Evolutionary conservation across 495 filamentous ascomycete genomes (phyloP).

Genomic region (Penicillium silybi): DNA sequence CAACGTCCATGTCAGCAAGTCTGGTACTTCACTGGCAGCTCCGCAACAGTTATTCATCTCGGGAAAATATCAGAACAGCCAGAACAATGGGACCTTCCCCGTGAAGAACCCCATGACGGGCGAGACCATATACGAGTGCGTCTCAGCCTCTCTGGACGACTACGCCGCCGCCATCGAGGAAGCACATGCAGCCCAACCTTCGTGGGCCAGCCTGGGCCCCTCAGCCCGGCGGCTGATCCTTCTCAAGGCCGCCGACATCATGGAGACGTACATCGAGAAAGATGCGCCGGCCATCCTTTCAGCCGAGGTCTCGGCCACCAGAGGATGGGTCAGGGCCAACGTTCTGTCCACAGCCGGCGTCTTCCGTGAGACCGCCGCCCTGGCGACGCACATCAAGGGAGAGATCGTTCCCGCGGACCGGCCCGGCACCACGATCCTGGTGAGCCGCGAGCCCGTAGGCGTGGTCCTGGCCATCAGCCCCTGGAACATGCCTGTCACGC

Average conservation of each 20-base stretch:
- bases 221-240: not conserved
- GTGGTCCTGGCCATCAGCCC: conserved; percentile 35
- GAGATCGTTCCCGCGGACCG: conserved; percentile 29
- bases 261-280: conserved; percentile 3
- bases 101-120: conserved; percentile 2
- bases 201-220: not conserved
- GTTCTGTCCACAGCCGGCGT: conserved; percentile 1
- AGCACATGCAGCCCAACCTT: not conserved
- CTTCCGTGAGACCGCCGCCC: conserved; percentile 2
- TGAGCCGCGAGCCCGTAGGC: conserved; percentile 25
- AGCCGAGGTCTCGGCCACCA: conserved; percentile 4
- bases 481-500: conserved; percentile 8
- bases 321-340: conserved; percentile 19
- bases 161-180: not conserved
- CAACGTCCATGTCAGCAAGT: not conserved
- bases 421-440: conserved; percentile 24
- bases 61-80: not conserved
- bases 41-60: not conserved
- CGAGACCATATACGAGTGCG: not conserved
- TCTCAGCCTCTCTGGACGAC: not conserved
- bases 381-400: conserved; percentile 31
- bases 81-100: not conserved
- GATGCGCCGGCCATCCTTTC: conserved; percentile 14
- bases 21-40: not conserved
- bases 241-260: conserved; percentile 1